Conservation (phyloP, 2,329 filamentous ascomycete species). For the Cephalotrichum gorgonifer region DNA sequence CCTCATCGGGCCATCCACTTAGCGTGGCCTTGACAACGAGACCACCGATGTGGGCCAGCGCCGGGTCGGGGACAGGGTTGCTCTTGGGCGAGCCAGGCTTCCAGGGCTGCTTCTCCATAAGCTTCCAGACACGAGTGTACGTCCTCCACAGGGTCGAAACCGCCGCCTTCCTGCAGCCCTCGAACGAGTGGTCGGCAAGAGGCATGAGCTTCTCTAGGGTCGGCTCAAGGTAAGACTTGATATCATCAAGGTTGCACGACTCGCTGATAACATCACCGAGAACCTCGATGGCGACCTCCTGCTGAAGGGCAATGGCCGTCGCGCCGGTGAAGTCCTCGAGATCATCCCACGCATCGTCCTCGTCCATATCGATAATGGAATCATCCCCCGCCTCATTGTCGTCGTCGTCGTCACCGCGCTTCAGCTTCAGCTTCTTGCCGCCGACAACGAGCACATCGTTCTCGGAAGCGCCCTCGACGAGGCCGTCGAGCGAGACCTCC, state of each 20-base stretch:
- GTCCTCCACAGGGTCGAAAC: conserved; percentile 88
- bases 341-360: conserved; percentile 70
- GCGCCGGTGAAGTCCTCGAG: conserved; percentile 78
- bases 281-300: conserved; percentile 94
- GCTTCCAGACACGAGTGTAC: conserved; percentile 81
- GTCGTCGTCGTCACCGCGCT: conserved; percentile 18
- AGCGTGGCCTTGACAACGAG: conserved; percentile 78
- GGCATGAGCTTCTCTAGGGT: conserved; percentile 72
- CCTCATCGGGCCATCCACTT: conserved; percentile 78
- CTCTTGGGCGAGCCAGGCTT: conserved; percentile 53
- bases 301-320: conserved; percentile 85
- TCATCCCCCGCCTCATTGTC: conserved; percentile 44
- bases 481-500: conserved; percentile 67
- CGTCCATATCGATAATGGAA: conserved; percentile 47
- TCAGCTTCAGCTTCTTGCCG: conserved; percentile 79
- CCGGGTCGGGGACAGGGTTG: conserved; percentile 35
- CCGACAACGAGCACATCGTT: conserved; percentile 68
- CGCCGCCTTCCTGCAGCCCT: conserved; percentile 86
- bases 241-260: conserved; percentile 63
- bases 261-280: conserved; percentile 86
- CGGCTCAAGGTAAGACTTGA: conserved; percentile 77
- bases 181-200: conserved; percentile 80
- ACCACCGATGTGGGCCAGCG: conserved; percentile 61
- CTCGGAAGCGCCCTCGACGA: conserved; percentile 39
- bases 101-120: conserved; percentile 60